Evolutionary conservation across 441 rosid genomes (phyloP).

Genomic region (Erodium trifolium): DNA sequence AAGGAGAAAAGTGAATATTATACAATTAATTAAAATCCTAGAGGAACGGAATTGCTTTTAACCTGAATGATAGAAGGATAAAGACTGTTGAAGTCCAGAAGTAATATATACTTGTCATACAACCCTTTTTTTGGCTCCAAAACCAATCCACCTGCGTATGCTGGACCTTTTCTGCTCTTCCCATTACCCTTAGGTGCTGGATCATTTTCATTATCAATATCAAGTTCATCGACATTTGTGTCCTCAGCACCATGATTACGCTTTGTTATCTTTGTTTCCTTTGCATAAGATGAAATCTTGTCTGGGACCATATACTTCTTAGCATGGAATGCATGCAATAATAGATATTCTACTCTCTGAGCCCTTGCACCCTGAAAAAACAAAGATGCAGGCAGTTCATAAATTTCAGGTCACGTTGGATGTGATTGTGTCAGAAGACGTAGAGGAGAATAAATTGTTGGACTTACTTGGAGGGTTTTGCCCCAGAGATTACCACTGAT

Average conservation of each 20-base stretch:
- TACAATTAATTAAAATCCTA: not conserved
- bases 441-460: not conserved
- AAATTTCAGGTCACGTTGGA: not conserved
- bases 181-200: conserved; percentile 31
- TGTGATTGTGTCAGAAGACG: conserved; percentile 12
- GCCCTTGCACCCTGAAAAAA: conserved; percentile 88
- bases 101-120: conserved; percentile 85
- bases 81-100: conserved; percentile 95
- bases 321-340: conserved; percentile 86
- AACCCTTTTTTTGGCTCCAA: conserved; percentile 95
- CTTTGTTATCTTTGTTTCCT: conserved; percentile 53
- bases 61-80: conserved; percentile 99
- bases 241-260: conserved; percentile 42
- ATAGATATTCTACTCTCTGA: conserved; percentile 85
- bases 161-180: conserved; percentile 76
- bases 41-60: conserved; percentile 19
- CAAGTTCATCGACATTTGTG: conserved; percentile 39
- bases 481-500: conserved; percentile 99
- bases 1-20: conserved; percentile 8
- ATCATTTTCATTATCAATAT: conserved; percentile 42
- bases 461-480: conserved; percentile 86
- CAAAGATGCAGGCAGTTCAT: conserved; percentile 15
- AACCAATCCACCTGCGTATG: conserved; percentile 93
- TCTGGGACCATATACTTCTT: conserved; percentile 92
- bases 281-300: conserved; percentile 49